phyloP scores from a whole-genome alignment of 306 rosid genomes.

The Purshia tridentata region DNA sequence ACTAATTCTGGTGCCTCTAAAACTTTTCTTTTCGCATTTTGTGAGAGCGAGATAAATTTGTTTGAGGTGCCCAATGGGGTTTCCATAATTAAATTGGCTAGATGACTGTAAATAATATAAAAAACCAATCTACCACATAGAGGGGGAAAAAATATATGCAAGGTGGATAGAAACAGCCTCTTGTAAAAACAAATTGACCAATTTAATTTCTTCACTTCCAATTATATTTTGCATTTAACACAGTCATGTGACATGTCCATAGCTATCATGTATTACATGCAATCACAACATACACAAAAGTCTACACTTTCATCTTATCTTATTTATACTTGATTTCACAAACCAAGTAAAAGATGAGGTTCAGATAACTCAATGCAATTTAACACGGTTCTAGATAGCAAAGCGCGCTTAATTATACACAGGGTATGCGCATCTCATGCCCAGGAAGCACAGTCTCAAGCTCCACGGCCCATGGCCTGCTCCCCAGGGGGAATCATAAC shows the following conservation, averaged over 20 bases:
- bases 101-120: too few species aligned
- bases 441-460: slow-evolving; percentile 31
- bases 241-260: neutral
- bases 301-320: slow-evolving; percentile 6
- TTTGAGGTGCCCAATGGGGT: too few species aligned
- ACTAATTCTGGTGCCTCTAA: too few species aligned
- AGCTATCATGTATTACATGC: slow-evolving; percentile 1
- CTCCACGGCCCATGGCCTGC: slow-evolving; percentile 81
- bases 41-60: too few species aligned
- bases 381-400: slow-evolving; percentile 7
- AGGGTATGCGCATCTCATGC: slow-evolving; percentile 12
- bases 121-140: too few species aligned
- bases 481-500: slow-evolving; percentile 88
- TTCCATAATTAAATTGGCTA: too few species aligned
- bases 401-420: slow-evolving; percentile 17
- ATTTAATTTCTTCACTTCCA: neutral
- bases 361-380: neutral
- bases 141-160: too few species aligned
- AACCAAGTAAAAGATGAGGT: slow-evolving; percentile 1
- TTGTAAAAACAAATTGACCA: neutral
- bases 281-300: slow-evolving; percentile 13
- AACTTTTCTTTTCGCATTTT: too few species aligned
- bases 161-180: neutral
- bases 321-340: slow-evolving; percentile 5
- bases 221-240: too few species aligned